Conservation (phyloP, 331 rosid genomes). For the Ulmus americana region DNA sequence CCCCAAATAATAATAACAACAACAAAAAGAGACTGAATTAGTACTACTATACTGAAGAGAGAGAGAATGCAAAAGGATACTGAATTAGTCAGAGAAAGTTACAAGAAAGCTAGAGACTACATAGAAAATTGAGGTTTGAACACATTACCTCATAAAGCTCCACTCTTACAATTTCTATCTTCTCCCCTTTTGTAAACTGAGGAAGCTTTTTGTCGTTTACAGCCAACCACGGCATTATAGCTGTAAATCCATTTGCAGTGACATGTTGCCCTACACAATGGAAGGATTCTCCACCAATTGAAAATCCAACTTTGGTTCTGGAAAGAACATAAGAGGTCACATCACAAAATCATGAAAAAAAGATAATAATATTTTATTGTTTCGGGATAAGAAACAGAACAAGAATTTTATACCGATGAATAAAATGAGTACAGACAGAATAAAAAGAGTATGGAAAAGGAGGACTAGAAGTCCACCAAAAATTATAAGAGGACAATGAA, state of each 20-base stretch:
- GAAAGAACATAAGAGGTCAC: constrained; percentile 20
- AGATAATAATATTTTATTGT: too few species aligned
- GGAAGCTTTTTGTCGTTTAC: constrained; percentile 79
- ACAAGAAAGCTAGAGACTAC: background rate
- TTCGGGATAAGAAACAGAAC: too few species aligned
- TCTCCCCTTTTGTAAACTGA: constrained; percentile 70
- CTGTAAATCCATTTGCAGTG: constrained; percentile 60
- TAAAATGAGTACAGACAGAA: too few species aligned
- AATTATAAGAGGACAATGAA: too few species aligned
- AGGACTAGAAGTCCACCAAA: too few species aligned
- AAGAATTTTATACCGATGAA: too few species aligned
- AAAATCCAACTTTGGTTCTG: constrained; percentile 77
- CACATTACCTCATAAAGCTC: constrained; percentile 79
- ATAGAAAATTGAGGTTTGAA: background rate
- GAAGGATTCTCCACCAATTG: constrained; percentile 71
- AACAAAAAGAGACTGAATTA: background rate
- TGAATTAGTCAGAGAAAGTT: background rate
- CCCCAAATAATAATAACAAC: background rate
- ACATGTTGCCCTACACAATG: constrained; percentile 75
- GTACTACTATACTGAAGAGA: background rate
- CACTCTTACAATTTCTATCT: constrained; percentile 55
- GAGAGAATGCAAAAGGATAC: background rate
- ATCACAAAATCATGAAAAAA: background rate
- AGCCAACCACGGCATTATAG: constrained; percentile 93
- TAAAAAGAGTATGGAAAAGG: too few species aligned